A percentile compares a stretch with the other conserved stretches of the same genome.
Conservation (phyloP, 352 stramenopile species). For the Thraustochytrium sp. region DNA sequence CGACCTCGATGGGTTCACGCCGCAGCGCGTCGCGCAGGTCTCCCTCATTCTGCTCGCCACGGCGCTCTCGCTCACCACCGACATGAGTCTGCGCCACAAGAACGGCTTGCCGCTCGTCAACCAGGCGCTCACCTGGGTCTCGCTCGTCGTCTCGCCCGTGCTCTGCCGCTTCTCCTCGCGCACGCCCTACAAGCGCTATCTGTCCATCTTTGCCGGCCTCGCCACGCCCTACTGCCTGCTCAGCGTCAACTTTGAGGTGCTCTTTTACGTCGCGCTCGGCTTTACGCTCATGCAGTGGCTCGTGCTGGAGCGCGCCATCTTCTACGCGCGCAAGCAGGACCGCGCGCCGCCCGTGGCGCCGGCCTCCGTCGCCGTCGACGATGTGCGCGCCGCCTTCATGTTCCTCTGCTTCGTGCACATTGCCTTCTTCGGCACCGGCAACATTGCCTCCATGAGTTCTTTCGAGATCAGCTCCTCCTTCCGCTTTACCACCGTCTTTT, state of each 20-base stretch:
- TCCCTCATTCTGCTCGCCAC: slow-evolving; percentile 52
- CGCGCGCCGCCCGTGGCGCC: not conserved
- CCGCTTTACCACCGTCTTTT: slow-evolving; percentile 71
- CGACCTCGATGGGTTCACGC: not conserved
- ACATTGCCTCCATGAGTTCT: slow-evolving; percentile 73
- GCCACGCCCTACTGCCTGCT: slow-evolving; percentile 63
- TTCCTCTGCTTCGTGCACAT: slow-evolving; percentile 72
- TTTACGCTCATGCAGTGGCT: slow-evolving; percentile 63
- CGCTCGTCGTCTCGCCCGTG: not conserved
- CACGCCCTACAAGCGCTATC: slow-evolving; percentile 42
- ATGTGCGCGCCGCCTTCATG: slow-evolving; percentile 66
- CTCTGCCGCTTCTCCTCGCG: slow-evolving; percentile 15
- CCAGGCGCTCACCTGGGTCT: not conserved
- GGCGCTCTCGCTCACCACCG: slow-evolving; percentile 46
- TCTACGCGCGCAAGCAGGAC: slow-evolving; percentile 8
- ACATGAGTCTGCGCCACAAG: slow-evolving; percentile 11
- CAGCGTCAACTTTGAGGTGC: slow-evolving; percentile 74
- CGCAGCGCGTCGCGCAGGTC: not conserved
- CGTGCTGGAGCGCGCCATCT: slow-evolving; percentile 52
- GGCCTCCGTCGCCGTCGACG: slow-evolving; percentile 43
- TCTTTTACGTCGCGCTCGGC: slow-evolving; percentile 65
- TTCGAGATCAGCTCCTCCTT: slow-evolving; percentile 72
- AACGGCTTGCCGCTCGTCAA: slow-evolving; percentile 12
- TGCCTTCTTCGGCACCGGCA: slow-evolving; percentile 73
- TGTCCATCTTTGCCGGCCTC: slow-evolving; percentile 57